Evolutionary conservation across 352 stramenopile genomes (phyloP).

Genomic region (Globisporangium orthogonon): DNA sequence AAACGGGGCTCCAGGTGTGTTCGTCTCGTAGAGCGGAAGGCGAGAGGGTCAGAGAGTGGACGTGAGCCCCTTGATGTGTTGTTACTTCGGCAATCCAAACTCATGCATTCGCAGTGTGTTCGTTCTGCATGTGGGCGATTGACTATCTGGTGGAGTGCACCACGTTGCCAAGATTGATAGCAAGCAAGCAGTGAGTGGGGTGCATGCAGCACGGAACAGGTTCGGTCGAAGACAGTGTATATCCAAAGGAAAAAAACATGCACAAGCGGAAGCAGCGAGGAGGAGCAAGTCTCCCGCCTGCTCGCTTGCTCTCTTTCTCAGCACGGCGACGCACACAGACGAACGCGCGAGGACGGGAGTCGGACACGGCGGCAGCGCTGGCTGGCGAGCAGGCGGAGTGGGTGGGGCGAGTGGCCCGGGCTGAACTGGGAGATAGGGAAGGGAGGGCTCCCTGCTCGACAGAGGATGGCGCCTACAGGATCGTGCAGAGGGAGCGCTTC

Average conservation of each 20-base stretch:
- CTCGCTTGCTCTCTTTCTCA: not conserved
- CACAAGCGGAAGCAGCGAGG: not conserved
- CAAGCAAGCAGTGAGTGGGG: no score
- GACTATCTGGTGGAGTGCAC: no score
- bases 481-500: constrained; percentile 45
- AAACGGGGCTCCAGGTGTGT: not conserved
- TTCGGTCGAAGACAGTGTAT: not conserved
- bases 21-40: not conserved
- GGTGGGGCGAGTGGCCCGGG: not conserved
- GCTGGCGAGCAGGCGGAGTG: not conserved
- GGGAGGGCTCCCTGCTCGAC: not conserved
- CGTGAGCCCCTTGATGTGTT: no score
- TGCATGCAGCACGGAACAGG: no score
- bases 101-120: no score
- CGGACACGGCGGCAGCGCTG: not conserved
- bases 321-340: not conserved
- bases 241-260: not conserved
- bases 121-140: no score
- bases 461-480: constrained; percentile 18
- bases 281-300: not conserved
- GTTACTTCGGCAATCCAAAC: no score
- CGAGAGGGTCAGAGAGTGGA: not conserved
- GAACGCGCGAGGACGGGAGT: not conserved
- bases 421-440: not conserved
- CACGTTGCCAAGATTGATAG: no score